A percentile compares a stretch with the other conserved stretches of the same genome.
These are phyloP conservation scores for Nakataea oryzae DNA, from an alignment of 2,329 filamentous ascomycete species.

Conservation along the genomic window DNA sequence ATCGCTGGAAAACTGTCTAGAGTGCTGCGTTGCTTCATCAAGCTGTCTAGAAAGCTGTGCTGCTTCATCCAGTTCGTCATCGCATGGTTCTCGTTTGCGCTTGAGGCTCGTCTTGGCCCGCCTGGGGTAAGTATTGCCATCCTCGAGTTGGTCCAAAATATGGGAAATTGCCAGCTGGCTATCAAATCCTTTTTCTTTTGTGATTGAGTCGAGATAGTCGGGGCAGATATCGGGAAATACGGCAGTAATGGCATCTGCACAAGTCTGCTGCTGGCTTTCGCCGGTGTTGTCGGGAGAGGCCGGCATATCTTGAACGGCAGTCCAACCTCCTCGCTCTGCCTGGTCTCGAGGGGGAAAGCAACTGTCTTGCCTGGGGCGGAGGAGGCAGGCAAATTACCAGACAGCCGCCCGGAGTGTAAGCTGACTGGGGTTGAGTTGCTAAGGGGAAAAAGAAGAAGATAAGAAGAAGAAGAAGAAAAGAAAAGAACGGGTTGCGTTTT, in stretches of 20 bases:
- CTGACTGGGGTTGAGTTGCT: neutral
- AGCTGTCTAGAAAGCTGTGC: constrained; percentile 8
- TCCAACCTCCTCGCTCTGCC: neutral
- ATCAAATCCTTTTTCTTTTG: constrained; percentile 16
- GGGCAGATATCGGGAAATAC: constrained; percentile 37
- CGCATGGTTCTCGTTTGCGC: constrained; percentile 24
- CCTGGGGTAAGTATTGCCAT: constrained; percentile 25
- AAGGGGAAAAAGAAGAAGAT: too few relatives aligned
- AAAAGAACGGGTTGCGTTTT: neutral
- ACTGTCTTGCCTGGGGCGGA: neutral
- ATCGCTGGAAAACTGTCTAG: constrained; percentile 12
- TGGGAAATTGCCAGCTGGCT: constrained; percentile 20
- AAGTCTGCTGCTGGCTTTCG: constrained; percentile 10
- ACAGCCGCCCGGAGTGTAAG: neutral
- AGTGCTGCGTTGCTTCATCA: constrained; percentile 4
- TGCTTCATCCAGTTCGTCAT: constrained; percentile 9
- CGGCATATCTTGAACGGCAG: neutral
- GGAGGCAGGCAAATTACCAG: neutral
- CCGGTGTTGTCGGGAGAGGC: neutral
- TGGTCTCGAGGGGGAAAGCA: neutral
- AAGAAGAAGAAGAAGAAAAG: too few relatives aligned
- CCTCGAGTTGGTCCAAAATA: constrained; percentile 29
- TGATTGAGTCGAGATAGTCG: constrained; percentile 21
- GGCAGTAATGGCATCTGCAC: constrained; percentile 17
- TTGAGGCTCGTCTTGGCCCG: constrained; percentile 19